Evolutionary conservation across 2,329 filamentous ascomycete species (phyloP).

Genomic region (Xylaria hypoxylon): DNA sequence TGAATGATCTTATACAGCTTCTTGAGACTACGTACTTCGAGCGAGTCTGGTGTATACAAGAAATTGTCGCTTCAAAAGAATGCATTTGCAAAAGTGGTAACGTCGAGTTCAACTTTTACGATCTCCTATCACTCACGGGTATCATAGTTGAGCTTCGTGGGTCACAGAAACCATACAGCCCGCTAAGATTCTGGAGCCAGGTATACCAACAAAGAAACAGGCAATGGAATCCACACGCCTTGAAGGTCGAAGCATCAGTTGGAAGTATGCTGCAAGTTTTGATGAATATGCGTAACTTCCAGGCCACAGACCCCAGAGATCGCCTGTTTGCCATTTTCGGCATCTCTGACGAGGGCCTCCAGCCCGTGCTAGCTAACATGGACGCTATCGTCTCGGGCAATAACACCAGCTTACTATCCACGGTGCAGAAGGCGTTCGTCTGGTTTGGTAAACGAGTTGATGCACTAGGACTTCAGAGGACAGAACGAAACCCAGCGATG

Average conservation of each 20-base stretch:
- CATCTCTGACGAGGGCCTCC: constrained; percentile 13
- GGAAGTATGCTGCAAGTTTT: constrained; percentile 16
- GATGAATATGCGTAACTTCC: constrained; percentile 26
- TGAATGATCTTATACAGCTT: constrained; percentile 12
- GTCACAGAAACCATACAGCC: constrained; percentile 16
- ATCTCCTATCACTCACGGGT: constrained; percentile 16
- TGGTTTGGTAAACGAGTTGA: constrained; percentile 4
- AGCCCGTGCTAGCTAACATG: constrained; percentile 18
- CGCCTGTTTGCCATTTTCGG: constrained; percentile 22
- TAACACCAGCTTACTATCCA: constrained; percentile 1
- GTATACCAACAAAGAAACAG: constrained; percentile 16
- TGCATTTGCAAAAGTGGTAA: constrained; percentile 13
- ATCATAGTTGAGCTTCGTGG: constrained; percentile 12
- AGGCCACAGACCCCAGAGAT: constrained; percentile 18
- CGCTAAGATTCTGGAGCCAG: constrained; percentile 19
- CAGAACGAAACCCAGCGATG: constrained; percentile 19
- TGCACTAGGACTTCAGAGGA: constrained; percentile 1
- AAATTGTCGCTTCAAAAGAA: constrained; percentile 18
- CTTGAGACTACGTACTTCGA: constrained; percentile 18
- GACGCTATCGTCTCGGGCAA: constrained; percentile 6
- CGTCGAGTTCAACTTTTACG: constrained; percentile 9
- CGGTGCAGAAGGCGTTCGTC: constrained; percentile 14
- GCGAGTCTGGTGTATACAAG: constrained; percentile 25
- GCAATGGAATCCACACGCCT: constrained; percentile 5
- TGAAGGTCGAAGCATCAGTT: constrained; percentile 17